Evolutionary conservation across 306 rosid genomes (phyloP), one percentile per base, ranked within the genome.

Genomic region (Vicia sativa): DNA sequence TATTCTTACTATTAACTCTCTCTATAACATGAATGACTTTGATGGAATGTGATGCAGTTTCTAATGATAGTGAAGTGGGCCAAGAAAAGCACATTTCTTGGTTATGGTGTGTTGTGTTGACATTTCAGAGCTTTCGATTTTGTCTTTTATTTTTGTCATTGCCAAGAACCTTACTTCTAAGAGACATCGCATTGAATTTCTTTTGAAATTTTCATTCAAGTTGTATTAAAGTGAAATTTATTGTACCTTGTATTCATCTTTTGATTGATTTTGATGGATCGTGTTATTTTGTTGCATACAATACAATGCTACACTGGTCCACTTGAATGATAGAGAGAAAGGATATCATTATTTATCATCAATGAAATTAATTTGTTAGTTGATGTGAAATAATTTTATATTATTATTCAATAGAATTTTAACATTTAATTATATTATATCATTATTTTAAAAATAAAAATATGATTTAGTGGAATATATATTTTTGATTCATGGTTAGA

Each of bases 101-200:
- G 49, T 5, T 44, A 44, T 44, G 49, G 9, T 44, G 49, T n/a
- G 18, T 44, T 6, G 16, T 44, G 46, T n/a, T 44, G 50, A 44
- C 50, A 44, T 44, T n/a, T 13, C 18, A 43, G 18, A n/a, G 50
- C 18, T 44, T 44, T 44, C 3, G 19, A 44, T 44, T 44, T 44
- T 44, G 50, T 44, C 18, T 44, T 44, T 44, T 44, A 44, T 44
- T 44, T 44, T 44, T 44, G 50, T n/a, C 50, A 44, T 42, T 11
- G 46, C 15, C 4, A 42, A 42, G 15, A 42, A 42, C 15, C 6
- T 11, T 12, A 12, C 6, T 42, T 4, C 14, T 12, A 1, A 12
- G 5, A 42, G 7, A 42, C 46, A 42, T 12, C 11, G 45, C 45
- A 41, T 42, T 42, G 7, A 42, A 12, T 42, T 42, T 42, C 14